These are phyloP conservation scores for Paramyrothecium sp. DNA, from an alignment of 2,329 filamentous ascomycete genomes.

Conservation along the genomic window DNA sequence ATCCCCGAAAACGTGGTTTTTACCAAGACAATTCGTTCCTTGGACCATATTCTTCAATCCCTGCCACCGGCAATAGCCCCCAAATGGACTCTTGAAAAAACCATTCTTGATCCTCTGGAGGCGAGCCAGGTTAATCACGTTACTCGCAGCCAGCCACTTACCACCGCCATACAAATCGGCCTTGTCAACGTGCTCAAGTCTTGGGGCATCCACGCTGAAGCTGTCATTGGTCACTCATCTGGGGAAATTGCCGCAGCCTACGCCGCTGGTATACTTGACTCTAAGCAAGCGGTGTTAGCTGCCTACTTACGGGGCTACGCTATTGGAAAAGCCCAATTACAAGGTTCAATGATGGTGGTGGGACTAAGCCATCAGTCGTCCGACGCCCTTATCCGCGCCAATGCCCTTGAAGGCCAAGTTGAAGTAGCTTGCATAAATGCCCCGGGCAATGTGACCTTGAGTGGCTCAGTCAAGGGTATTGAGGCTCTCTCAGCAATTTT, in stretches of 20 bases:
- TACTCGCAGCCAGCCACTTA: conserved; percentile 19
- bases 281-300: conserved; percentile 4
- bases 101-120: neutral
- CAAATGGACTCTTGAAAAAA: neutral
- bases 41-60: neutral
- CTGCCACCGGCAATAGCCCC: neutral
- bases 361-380: conserved; percentile 3
- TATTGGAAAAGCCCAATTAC: neutral
- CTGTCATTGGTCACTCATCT: conserved; percentile 34
- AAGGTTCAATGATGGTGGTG: conserved; percentile 12
- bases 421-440: conserved; percentile 9
- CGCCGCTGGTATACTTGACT: conserved; percentile 9
- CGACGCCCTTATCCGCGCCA: neutral
- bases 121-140: neutral
- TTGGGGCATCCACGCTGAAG: conserved; percentile 24
- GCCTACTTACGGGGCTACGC: conserved; percentile 11
- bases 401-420: conserved; percentile 7
- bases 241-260: conserved; percentile 25
- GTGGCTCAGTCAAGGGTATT: neutral
- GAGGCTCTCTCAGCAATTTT: neutral
- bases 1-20: conserved; percentile 2
- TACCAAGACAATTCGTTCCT: conserved; percentile 2
- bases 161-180: conserved; percentile 28
- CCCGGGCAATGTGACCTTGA: neutral
- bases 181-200: conserved; percentile 27